phyloP scores from a whole-genome alignment of 2,329 filamentous ascomycete genomes.

The Penicillium sp. region DNA sequence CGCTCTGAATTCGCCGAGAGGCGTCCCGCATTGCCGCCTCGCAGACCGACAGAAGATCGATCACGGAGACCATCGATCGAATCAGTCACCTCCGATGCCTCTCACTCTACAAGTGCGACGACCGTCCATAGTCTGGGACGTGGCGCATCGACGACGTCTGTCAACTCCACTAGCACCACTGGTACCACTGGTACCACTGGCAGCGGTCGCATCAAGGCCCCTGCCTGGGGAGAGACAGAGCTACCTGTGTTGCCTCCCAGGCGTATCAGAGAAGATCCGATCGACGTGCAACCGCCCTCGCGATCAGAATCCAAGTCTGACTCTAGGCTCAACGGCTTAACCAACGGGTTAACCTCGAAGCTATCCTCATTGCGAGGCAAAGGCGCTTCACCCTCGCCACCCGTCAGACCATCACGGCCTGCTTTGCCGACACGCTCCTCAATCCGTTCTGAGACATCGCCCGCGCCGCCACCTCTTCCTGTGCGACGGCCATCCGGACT shows the following conservation, averaged over 20 bases:
- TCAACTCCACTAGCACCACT: conserved; percentile 17
- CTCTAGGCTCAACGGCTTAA: conserved; percentile 11
- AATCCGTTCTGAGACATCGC: conserved; percentile 10
- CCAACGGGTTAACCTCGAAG: conserved; percentile 13
- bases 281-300: conserved; percentile 19
- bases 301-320: conserved; percentile 24
- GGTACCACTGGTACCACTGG: conserved; percentile 9
- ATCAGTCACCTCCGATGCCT: conserved; percentile 55
- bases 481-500: conserved; percentile 25
- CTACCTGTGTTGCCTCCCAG: conserved; percentile 58
- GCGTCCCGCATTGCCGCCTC: conserved; percentile 51
- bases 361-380: conserved; percentile 16
- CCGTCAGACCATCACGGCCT: conserved; percentile 14
- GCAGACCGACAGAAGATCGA: conserved; percentile 36
- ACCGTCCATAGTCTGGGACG: conserved; percentile 42
- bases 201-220: conserved; percentile 50
- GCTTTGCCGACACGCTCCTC: conserved; percentile 21
- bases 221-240: conserved; percentile 56
- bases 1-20: conserved; percentile 26
- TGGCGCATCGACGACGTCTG: conserved; percentile 33
- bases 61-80: conserved; percentile 47
- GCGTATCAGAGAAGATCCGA: conserved; percentile 29
- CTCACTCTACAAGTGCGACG: conserved; percentile 47
- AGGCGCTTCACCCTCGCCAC: conserved; percentile 3
- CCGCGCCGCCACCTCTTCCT: conserved; percentile 15